Evolutionary conservation across 352 stramenopile genomes (phyloP), one percentile per base, ranked within the genome.

Genomic region (Pythium brassicae): DNA sequence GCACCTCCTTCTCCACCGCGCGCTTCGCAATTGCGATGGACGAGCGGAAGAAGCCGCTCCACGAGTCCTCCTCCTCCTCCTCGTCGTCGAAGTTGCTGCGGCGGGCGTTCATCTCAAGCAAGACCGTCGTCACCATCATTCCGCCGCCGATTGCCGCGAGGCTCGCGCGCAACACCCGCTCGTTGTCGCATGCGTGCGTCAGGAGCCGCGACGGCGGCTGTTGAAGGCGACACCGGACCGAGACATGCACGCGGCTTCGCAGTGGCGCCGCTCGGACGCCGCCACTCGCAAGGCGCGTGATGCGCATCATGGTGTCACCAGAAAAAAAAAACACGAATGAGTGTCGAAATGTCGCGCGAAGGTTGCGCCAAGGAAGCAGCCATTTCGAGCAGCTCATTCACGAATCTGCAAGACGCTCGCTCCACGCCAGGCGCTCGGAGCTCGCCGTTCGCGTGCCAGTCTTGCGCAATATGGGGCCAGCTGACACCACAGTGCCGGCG

Each of bases 391-490:
- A 35, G 29, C 29, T 35, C 32, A 37, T 37, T 37, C 32, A 37
- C 32, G 32, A 35, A 35, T 35, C 29, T 35, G 29, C 29, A 4
- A 10, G 10, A n/a, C n/a, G n/a, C n/a, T n/a, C 29, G 29, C 29
- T 4, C 29, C 4, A 35, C 29, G 10, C 29, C 29, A 35, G 29
- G 10, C 5, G 10, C 29, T 35, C 29, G 29, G 29, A 35, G 29
- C 29, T 4, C 29, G 10, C 10, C 29, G 29, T 4, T 10, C 29
- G 10, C 29, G 29, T 35, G 29, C 29, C 29, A 10, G 29, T 10
- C 29, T 10, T 92, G 83, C 57, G 92, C 83, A 9, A 78, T 94
- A 50, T 92, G 83, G 82, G 76, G 74, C 11, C 65, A 89, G 49
- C 75, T 4, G 29, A 35, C 29, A 35, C 29, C 4, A 10, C 29